Base-by-base conservation (phyloP, 768 basidiomycete genomes). In the Boletus rufocinnamomeus region DNA sequence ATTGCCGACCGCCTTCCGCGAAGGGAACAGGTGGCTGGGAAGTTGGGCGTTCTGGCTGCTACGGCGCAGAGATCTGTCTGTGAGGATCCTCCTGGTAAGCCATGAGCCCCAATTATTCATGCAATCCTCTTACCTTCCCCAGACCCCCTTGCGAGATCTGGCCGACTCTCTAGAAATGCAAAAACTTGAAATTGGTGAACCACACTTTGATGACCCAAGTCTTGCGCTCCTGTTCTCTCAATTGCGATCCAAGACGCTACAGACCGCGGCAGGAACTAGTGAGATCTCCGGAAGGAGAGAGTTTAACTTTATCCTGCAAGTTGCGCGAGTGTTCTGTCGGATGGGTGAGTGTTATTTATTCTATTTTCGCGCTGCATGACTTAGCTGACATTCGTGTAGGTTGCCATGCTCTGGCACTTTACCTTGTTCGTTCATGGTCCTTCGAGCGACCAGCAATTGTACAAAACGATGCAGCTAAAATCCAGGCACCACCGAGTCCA, bases 41-140 rank as follows among this genome's bases (percentile, higher is more conserved):
- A 94, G 91, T 60, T 99, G 95, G 97, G 93, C 91, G 2, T 96
- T 96, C 73, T 98, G 97, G 95, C 75, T 92, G 54, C 78, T 98
- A n/a, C 86, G 88, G 60, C 79, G 93, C 45, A 79, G 91, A 52
- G 95, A 98, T 75, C 69, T 97, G 17, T 88, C 94, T 4, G 93
- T 97, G n/a, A 84, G 92, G 49, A 86, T 96, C 32, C 79, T 99
- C 21, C 75, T 98, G 67, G 96, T 95, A 71, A 68, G 89, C 76
- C 23, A 27, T 21, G 32, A 25, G 2, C 19, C 40, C 27, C 6
- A 3, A 40, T 6, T 34, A n/a, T 50, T 38, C 11, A 27, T 25
- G 10, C 21, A n/a, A 21, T 37, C 30, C 7, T 46, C 51, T 58
- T 28, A 52, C 3, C 17, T 30, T 47, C 32, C 32, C 19, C 7